Base-by-base conservation (phyloP, 2,329 filamentous ascomycete species). In the Pseudogymnoascus sp. region DNA sequence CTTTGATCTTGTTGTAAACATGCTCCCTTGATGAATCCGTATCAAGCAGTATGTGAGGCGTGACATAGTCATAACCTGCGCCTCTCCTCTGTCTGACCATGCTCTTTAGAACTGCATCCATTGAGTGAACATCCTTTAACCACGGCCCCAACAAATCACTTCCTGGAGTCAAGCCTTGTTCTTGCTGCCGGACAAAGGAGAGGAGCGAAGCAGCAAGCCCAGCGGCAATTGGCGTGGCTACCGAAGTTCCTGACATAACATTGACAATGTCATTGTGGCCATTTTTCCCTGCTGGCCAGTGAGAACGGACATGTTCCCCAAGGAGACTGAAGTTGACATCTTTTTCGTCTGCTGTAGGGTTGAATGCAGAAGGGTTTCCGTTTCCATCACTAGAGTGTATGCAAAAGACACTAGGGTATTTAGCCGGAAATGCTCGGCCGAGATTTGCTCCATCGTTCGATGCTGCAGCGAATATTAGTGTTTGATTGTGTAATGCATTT, bases 211-310 rank as follows among this genome's bases (percentile, higher is more conserved):
- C 71, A 7, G 66, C 69, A 4, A 70, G 36, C 0, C 64, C 70
- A 16, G 68, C 69, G 2, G 67, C 65, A 26, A 71, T 68, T 18
- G 69, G 66, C n/a, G 69, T 70, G 5, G 69, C 69, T 1, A 69
- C 64, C 8, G 70, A 71, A 8, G 69, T 71, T 11, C 70, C 69
- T n/a, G 66, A 66, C 64, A 66, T 64, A 4, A 37, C 34, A 37
- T 37, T 37, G 12, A 37, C 34, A 37, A 10, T 37, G 8, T 23
- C 6, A 11, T 65, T 59, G 2, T 31, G 47, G 5, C 39, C 14
- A 14, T 61, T 45, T 29, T 59, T 60, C 11, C 62, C 61, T 7
- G n/a, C 16, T 0, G 68, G 68, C 70, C 70, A 71, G 26, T 68
- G 29, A 10, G 67, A 68, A n/a, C 39, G 34, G 16, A 71, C 64